phyloP scores from a whole-genome alignment of 306 rosid species.

The Lathyrus sativus region DNA sequence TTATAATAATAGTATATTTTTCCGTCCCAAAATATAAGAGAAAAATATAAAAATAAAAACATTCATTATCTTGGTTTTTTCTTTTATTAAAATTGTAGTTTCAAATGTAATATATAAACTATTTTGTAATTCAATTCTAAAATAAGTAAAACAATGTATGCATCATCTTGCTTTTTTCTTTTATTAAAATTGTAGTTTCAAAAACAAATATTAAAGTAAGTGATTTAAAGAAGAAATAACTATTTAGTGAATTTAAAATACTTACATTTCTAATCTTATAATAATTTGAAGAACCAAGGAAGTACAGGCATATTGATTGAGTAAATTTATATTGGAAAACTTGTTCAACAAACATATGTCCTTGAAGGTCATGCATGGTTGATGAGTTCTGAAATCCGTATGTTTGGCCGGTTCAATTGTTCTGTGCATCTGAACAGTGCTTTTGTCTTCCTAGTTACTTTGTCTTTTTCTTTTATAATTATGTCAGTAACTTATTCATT shows the following conservation, averaged over 20 bases:
- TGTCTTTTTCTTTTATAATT: constrained; percentile 37
- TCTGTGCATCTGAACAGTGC: constrained; percentile 42
- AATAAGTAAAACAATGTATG: too few relatives aligned
- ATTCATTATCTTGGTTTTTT: too few relatives aligned
- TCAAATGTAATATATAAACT: too few relatives aligned
- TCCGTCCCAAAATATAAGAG: too few relatives aligned
- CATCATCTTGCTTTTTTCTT: too few relatives aligned
- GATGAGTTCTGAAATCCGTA: constrained; percentile 21
- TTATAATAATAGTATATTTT: too few relatives aligned
- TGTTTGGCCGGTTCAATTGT: constrained; percentile 41
- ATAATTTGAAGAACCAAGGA: not conserved
- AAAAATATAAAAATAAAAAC: too few relatives aligned
- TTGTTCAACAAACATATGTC: not conserved
- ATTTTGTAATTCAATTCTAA: too few relatives aligned
- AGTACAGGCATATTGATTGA: not conserved
- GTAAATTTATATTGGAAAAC: not conserved
- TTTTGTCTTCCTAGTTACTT: constrained; percentile 35
- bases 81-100: too few relatives aligned
- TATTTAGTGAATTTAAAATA: not conserved
- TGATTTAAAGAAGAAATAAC: not conserved
- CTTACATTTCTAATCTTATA: not conserved
- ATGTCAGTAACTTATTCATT: constrained; percentile 36
- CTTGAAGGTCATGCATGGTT: not conserved
- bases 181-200: too few relatives aligned
- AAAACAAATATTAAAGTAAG: not conserved